Conservation (phyloP, 2,329 filamentous ascomycete species). For the Arthrobotrys musiformis region DNA sequence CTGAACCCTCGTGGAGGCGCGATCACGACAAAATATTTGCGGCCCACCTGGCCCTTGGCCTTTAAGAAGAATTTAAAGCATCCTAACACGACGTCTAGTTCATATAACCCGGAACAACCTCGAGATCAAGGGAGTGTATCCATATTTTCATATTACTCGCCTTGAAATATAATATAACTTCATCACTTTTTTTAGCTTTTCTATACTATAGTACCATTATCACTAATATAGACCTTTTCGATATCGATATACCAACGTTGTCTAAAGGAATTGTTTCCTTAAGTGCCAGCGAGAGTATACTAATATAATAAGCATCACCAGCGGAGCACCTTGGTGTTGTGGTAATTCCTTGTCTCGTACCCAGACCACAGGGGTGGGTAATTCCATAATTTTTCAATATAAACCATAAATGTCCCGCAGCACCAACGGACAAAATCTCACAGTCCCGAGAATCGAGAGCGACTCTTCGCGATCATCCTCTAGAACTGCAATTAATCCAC, state of each 20-base stretch:
- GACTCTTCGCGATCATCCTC: conserved; percentile 25
- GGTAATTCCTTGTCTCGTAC: too few relatives aligned
- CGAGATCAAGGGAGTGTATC: not conserved
- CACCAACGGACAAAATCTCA: conserved; percentile 9
- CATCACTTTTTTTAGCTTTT: not conserved
- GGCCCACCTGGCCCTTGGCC: conserved; percentile 20
- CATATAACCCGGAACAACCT: conserved; percentile 17
- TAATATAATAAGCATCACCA: not conserved
- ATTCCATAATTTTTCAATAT: conserved; percentile 4
- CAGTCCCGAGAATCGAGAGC: conserved; percentile 11
- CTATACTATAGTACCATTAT: not conserved
- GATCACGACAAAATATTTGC: conserved; percentile 21
- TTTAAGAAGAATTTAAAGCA: not conserved
- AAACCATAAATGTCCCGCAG: conserved; percentile 35
- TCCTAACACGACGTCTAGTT: not conserved
- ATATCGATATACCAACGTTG: not conserved
- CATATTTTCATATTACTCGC: not conserved
- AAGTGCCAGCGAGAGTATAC: too few relatives aligned
- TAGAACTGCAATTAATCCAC: conserved; percentile 23
- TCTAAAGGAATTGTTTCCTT: not conserved
- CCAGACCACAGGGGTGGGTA: too few relatives aligned
- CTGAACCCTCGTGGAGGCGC: not conserved
- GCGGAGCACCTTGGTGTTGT: not conserved
- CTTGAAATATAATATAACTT: not conserved
- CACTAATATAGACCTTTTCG: too few relatives aligned